phyloP scores from a whole-genome alignment of 495 filamentous ascomycete species.

The Penicillium simplicissimum region DNA sequence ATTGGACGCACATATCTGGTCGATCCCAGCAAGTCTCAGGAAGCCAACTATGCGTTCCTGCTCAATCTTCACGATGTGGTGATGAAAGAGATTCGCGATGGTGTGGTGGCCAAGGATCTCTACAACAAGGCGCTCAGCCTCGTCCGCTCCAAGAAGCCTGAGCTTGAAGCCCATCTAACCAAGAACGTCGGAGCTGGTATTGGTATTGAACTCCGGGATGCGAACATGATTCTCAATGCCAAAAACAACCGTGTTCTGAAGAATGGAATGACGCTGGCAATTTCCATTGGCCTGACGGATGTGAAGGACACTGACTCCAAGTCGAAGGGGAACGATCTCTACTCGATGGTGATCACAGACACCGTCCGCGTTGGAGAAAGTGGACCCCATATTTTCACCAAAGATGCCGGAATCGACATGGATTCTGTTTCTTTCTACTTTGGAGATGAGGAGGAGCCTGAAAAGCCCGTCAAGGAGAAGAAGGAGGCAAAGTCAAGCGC shows the following conservation, averaged over 20 bases:
- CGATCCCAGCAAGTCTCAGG: conserved; percentile 92
- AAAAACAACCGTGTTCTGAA: conserved; percentile 82
- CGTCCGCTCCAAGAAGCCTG: conserved; percentile 85
- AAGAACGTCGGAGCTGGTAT: conserved; percentile 89
- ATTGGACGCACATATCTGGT: conserved; percentile 94
- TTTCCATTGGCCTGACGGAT: conserved; percentile 86
- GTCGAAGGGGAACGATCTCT: conserved; percentile 79
- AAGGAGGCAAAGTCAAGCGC: conserved; percentile 79
- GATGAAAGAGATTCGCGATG: conserved; percentile 88
- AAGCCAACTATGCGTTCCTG: conserved; percentile 93
- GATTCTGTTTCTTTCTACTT: conserved; percentile 97
- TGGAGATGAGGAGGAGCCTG: conserved; percentile 79
- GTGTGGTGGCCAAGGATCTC: conserved; percentile 82
- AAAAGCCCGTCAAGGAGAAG: conserved; percentile 67
- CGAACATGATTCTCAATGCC: conserved; percentile 74
- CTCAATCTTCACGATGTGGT: conserved; percentile 78
- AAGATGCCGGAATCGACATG: conserved; percentile 83
- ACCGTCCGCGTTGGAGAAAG: conserved; percentile 82
- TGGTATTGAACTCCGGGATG: conserved; percentile 86
- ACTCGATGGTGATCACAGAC: conserved; percentile 87
- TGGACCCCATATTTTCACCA: conserved; percentile 83
- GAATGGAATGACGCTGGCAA: conserved; percentile 93
- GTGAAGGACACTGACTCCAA: conserved; percentile 79
- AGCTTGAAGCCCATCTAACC: conserved; percentile 88
- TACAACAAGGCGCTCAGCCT: conserved; percentile 81